Conservation (phyloP, 202 grass and related monocot species). For the Setaria italica region DNA sequence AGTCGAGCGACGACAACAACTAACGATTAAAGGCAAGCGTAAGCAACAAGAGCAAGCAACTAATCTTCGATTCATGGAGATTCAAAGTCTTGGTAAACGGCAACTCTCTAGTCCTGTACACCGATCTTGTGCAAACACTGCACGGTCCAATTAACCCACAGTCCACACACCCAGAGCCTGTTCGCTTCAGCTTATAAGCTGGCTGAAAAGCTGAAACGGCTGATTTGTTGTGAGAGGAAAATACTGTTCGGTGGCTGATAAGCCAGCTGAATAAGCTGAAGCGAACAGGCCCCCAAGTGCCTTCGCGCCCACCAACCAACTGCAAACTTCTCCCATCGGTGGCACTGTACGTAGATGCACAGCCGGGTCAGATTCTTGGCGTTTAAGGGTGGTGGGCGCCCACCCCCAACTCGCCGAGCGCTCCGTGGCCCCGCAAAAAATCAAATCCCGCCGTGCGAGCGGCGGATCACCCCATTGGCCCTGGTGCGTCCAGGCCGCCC, state of each 20-base stretch:
- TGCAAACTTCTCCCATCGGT: not conserved
- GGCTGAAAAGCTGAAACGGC: too few relatives aligned
- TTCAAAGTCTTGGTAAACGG: not conserved
- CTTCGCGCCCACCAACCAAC: too few relatives aligned
- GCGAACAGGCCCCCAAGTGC: too few relatives aligned
- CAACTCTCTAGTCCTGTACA: too few relatives aligned
- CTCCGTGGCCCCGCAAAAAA: conserved; percentile 36
- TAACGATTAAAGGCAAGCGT: too few relatives aligned
- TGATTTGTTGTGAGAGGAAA: too few relatives aligned
- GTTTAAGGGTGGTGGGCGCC: not conserved
- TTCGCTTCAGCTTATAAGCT: too few relatives aligned
- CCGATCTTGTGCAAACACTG: not conserved
- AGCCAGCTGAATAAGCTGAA: too few relatives aligned
- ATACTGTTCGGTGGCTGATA: too few relatives aligned
- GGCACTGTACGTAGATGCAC: not conserved
- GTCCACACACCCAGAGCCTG: not conserved
- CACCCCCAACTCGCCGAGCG: not conserved
- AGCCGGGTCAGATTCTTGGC: conserved; percentile 25
- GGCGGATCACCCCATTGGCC: conserved; percentile 39
- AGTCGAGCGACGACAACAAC: too few relatives aligned
- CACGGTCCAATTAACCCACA: not conserved
- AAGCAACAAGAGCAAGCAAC: too few relatives aligned
- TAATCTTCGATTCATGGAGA: not conserved
- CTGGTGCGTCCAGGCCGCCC: conserved; percentile 29
- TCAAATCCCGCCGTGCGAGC: conserved; percentile 21